Conservation (phyloP, 2,329 filamentous ascomycete species). For the Apiospora aurea region DNA sequence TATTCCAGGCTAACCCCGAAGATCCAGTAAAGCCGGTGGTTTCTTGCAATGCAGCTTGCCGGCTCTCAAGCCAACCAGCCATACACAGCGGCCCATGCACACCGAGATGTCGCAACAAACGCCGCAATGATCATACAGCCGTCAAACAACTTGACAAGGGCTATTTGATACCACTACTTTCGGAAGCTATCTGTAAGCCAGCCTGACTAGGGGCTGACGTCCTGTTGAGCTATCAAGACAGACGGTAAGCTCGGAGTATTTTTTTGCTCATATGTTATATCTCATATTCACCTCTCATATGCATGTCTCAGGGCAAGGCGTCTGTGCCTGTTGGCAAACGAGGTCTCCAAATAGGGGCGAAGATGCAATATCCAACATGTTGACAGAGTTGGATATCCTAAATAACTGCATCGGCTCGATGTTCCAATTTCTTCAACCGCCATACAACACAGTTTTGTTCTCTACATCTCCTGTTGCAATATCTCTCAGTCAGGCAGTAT, state of each 20-base stretch:
- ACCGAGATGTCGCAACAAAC: not conserved
- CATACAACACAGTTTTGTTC: too few relatives aligned
- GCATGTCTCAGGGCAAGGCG: not conserved
- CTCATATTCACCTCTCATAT: not conserved
- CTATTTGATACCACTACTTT: too few relatives aligned
- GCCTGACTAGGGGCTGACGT: not conserved
- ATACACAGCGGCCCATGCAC: not conserved
- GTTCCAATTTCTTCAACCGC: not conserved
- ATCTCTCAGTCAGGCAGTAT: not conserved
- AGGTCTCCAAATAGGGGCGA: too few relatives aligned
- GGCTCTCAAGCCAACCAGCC: not conserved
- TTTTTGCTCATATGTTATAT: not conserved
- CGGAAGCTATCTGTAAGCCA: too few relatives aligned
- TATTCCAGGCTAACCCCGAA: not conserved
- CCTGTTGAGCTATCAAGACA: not conserved
- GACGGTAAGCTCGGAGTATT: not conserved
- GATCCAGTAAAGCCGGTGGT: not conserved
- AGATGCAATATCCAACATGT: not conserved
- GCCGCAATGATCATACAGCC: too few relatives aligned
- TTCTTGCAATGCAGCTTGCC: not conserved
- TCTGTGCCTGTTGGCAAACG: not conserved
- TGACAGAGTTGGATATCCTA: not conserved
- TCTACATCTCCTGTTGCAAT: too few relatives aligned
- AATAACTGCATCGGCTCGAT: not conserved
- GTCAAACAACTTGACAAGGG: not conserved